A percentile compares a stretch with the other conserved stretches of the same genome.
Evolutionary conservation across 2,329 filamentous ascomycete species (phyloP).

Genomic region (Periconia sp.): DNA sequence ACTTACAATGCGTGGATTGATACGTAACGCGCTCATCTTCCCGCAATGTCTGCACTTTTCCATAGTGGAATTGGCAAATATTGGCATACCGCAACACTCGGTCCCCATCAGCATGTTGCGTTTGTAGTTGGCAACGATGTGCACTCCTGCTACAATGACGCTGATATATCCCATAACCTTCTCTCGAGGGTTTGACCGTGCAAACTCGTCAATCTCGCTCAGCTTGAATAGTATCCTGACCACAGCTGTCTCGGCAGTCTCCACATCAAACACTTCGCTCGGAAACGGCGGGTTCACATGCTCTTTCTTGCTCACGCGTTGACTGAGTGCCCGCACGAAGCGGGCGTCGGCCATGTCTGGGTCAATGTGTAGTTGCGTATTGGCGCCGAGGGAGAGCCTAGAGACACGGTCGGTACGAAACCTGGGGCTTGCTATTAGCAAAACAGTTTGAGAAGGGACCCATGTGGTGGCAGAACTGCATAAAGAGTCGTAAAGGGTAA

Average conservation of each 20-base stretch:
- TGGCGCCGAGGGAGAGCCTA: conserved; percentile 42
- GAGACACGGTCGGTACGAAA: conserved; percentile 42
- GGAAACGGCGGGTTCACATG: conserved; percentile 55
- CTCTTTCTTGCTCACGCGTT: conserved; percentile 52
- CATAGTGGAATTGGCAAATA: conserved; percentile 54
- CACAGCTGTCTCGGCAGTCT: conserved; percentile 21
- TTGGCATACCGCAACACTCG: conserved; percentile 55
- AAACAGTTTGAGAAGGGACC: conserved; percentile 51
- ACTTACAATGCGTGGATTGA: conserved; percentile 48
- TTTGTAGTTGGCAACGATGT: conserved; percentile 43
- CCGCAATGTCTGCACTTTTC: conserved; percentile 48
- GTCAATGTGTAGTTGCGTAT: conserved; percentile 58
- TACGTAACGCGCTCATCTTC: conserved; percentile 33
- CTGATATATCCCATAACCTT: conserved; percentile 49
- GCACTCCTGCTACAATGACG: conserved; percentile 47
- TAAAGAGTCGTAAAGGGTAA: conserved; percentile 60
- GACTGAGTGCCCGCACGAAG: conserved; percentile 56
- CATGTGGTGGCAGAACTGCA: conserved; percentile 49
- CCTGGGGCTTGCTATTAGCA: conserved; percentile 53
- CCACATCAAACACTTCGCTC: conserved; percentile 28
- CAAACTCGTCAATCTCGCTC: conserved; percentile 49
- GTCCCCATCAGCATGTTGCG: conserved; percentile 50
- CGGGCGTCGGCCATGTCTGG: conserved; percentile 56
- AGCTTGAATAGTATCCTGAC: conserved; percentile 46
- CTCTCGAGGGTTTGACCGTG: conserved; percentile 27